Evolutionary conservation across 176 grass and related monocot species (phyloP), one percentile per base, ranked within the genome.

Genomic region (Raddia guianensis): DNA sequence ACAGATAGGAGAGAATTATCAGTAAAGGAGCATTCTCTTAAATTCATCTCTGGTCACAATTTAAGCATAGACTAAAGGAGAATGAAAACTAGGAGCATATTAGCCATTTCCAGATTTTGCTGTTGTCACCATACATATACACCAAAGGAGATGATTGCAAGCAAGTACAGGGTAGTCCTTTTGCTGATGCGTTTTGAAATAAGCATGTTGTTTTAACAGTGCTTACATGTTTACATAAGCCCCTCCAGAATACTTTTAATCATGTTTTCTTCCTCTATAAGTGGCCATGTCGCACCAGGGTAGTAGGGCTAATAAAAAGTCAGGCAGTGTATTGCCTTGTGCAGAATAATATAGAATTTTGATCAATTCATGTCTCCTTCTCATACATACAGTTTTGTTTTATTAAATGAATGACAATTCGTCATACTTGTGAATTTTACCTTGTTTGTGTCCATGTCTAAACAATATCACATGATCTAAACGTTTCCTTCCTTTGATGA

Each of bases 121-220:
- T 64, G 18, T 49, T 63, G 15, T 73, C n/a, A 85, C 34, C 13
- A 35, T 53, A 63, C 40, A 49, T 19, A 50, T 80, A 49, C 70
- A 66, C 42, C 59, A 5, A 76, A 65, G 34, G 15, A 61, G 33
- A 35, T 50, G 32, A 51, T 43, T 32, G 34, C 16, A 86, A 61
- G 44, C 57, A 81, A 66, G 35, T 19, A 72, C 34, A 71, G 20
- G 15, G 15, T 58, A 73, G 13, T 7, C 67, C 16, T 86, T 65
- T 74, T 21, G 44, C 76, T 61, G 9, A 8, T 60, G 19, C 27
- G 73, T 49, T 27, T 27, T 21, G 4, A 66, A 81, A 61, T 45
- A 49, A 16, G 14, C 14, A 64, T 66, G 54, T 20, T 43, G 9
- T 47, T 77, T 66, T 52, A 65, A 56, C 8, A 71, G 43, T 46